Base-by-base conservation (phyloP, 83 land plant genomes). In the Larix sibirica region DNA sequence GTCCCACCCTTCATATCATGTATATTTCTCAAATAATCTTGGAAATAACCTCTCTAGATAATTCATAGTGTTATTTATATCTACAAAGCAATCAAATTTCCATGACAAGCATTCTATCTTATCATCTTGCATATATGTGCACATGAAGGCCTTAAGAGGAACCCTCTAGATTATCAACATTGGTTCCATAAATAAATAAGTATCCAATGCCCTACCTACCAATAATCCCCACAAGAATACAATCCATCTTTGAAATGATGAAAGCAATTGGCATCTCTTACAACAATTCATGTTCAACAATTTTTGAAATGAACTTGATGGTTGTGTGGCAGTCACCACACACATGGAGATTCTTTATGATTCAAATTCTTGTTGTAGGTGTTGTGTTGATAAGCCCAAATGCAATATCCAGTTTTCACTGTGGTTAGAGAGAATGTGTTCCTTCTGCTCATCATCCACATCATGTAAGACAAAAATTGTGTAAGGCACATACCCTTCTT, bases 171-270 rank as follows among this genome's bases (percentile, higher is more conserved):
- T 42, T 6, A 42, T 42, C 47, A 42, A 7, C 6, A 42, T 8
- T 42, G 47, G 47, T 42, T 42, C 47, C 47, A 42, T 6, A 42
- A 42, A 42, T 42, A 42, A 42, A 42, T 6, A 42, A 42, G 6
- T 42, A 42, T 42, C 47, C 47, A 42, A 42, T 42, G 47, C 47
- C 47, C 47, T 42, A 7, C 47, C 47, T 42, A 42, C 78, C 78
- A 74, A 50, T 74, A 74, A 74, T 74, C 78, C 59, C 78, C 78
- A 74, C 78, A 74, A 21, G 78, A 74, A 74, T 58, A 74, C 14
- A 42, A 74, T 47, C 78, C 78, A 21, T 47, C 78, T 58, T 47
- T 74, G 59, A 74, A 74, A 50, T 74, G 78, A 74, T 74, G 78
- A 58, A 74, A 74, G 18, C 78, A 59, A 4, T 74, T 74, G 31